These are phyloP conservation scores for Chaetomiaceae sp. DNA, from an alignment of 2,329 filamentous ascomycete species.

Conservation along the genomic window DNA sequence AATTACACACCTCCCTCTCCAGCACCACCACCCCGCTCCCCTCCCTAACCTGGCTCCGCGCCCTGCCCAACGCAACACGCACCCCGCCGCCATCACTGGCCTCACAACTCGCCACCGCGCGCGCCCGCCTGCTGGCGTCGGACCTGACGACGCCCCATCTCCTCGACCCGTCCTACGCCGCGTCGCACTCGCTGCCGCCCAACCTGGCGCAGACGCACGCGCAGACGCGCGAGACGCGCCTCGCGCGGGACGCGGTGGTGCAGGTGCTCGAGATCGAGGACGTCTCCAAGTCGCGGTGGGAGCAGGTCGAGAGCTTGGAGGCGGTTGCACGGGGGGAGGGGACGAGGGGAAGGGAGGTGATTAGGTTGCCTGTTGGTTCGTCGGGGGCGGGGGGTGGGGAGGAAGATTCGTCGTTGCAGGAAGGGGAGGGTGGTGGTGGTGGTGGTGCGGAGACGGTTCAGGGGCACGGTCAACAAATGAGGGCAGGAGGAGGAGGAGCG, in stretches of 20 bases:
- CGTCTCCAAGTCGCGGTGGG: constrained; percentile 71
- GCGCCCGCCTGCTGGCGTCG: constrained; percentile 70
- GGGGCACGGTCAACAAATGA: constrained; percentile 7
- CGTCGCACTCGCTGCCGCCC: constrained; percentile 48
- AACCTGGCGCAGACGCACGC: constrained; percentile 31
- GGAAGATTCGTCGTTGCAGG: too few species aligned
- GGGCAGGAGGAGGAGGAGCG: neutral
- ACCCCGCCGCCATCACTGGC: constrained; percentile 56
- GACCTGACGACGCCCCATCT: constrained; percentile 62
- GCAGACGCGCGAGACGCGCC: constrained; percentile 46
- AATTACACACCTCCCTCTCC: constrained; percentile 47
- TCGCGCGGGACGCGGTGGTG: constrained; percentile 61
- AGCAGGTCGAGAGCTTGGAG: constrained; percentile 78
- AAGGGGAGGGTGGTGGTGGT: too few species aligned
- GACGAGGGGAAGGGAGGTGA: constrained; percentile 71
- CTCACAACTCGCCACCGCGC: constrained; percentile 70
- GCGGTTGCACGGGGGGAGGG: constrained; percentile 65
- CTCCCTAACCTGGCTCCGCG: constrained; percentile 54
- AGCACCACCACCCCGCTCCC: constrained; percentile 49
- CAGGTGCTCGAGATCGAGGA: constrained; percentile 87
- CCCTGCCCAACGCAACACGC: constrained; percentile 49
- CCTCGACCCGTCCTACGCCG: constrained; percentile 36
- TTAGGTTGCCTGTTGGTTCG: constrained; percentile 51
- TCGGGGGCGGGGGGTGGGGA: constrained; percentile 44
- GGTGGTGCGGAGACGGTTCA: constrained; percentile 30